A percentile compares a stretch with the other conserved stretches of the same genome.
Conservation (phyloP, 2,329 filamentous ascomycete genomes). For the Zymoseptoria ardabiliae region DNA sequence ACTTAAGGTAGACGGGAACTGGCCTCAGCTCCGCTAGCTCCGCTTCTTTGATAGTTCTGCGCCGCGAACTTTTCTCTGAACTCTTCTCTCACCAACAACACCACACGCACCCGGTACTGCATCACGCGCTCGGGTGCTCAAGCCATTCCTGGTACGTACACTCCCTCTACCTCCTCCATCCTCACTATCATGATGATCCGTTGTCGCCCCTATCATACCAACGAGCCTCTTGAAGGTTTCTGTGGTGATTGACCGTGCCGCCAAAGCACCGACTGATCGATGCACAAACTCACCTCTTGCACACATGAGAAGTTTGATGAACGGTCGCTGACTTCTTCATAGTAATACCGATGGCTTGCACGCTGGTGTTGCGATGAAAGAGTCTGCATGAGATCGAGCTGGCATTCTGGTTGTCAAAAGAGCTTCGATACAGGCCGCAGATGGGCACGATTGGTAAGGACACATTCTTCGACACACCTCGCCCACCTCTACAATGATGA, state of each 20-base stretch:
- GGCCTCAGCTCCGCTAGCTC: too few species aligned
- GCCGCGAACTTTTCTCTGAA: too few species aligned
- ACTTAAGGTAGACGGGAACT: too few species aligned
- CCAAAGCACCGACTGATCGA: slow-evolving; percentile 53
- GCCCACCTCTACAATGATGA: slow-evolving; percentile 33
- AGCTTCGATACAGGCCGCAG: background rate
- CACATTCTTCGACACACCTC: background rate
- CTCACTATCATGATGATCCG: slow-evolving; percentile 46
- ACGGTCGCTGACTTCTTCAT: slow-evolving; percentile 8
- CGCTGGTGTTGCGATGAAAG: background rate
- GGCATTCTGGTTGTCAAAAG: background rate
- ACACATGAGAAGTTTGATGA: background rate
- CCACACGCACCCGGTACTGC: slow-evolving; percentile 3
- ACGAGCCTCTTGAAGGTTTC: slow-evolving; percentile 26
- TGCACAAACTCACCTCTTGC: slow-evolving; percentile 4
- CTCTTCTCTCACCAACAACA: slow-evolving; percentile 2
- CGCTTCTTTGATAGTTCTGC: too few species aligned
- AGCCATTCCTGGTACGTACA: slow-evolving; percentile 12
- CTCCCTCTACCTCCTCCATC: slow-evolving; percentile 14
- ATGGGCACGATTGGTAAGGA: background rate
- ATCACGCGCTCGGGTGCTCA: background rate
- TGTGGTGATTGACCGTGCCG: slow-evolving; percentile 55
- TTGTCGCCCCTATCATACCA: slow-evolving; percentile 59
- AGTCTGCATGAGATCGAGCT: background rate
- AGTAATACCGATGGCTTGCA: background rate